Evolutionary conservation across 2,329 filamentous ascomycete genomes (phyloP).

Genomic region (Rhynchosporium secalis): DNA sequence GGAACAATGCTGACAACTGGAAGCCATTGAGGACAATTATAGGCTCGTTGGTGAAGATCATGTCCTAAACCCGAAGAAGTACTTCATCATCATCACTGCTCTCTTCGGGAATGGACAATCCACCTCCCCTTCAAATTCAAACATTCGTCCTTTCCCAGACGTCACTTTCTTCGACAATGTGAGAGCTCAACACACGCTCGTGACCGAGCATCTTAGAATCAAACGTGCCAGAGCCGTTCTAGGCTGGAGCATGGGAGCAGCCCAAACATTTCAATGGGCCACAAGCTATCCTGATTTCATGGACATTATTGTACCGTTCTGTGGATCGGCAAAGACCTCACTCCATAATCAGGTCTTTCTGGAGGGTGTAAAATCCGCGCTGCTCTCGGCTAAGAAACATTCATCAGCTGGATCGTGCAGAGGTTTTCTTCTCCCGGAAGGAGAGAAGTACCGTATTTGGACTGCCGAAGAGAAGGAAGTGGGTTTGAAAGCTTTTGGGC

Average conservation of each 20-base stretch:
- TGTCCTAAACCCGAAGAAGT: conserved; percentile 62
- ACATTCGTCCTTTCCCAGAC: conserved; percentile 58
- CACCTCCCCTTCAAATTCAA: conserved; percentile 64
- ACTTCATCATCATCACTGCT: conserved; percentile 68
- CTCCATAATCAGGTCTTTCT: conserved; percentile 69
- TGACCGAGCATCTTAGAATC: conserved; percentile 63
- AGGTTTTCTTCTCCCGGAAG: conserved; percentile 44
- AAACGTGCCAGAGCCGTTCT: conserved; percentile 61
- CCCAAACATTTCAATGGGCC: conserved; percentile 64
- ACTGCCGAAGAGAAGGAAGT: conserved; percentile 52
- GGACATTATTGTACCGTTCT: conserved; percentile 66
- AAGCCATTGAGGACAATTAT: conserved; percentile 65
- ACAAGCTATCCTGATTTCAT: conserved; percentile 53
- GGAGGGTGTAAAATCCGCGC: conserved; percentile 60
- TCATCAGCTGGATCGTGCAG: conserved; percentile 52
- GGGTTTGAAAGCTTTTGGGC: conserved; percentile 69
- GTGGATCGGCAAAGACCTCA: conserved; percentile 62
- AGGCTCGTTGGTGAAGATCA: conserved; percentile 59
- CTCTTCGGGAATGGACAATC: conserved; percentile 71
- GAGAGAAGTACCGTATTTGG: conserved; percentile 49
- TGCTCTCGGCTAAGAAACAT: conserved; percentile 57
- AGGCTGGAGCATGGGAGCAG: conserved; percentile 72
- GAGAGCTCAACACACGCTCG: conserved; percentile 62
- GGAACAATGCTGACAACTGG: conserved; percentile 16
- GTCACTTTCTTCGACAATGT: conserved; percentile 70